Conservation (phyloP, 2,329 filamentous ascomycete genomes). For the Calonectria pauciramosa region DNA sequence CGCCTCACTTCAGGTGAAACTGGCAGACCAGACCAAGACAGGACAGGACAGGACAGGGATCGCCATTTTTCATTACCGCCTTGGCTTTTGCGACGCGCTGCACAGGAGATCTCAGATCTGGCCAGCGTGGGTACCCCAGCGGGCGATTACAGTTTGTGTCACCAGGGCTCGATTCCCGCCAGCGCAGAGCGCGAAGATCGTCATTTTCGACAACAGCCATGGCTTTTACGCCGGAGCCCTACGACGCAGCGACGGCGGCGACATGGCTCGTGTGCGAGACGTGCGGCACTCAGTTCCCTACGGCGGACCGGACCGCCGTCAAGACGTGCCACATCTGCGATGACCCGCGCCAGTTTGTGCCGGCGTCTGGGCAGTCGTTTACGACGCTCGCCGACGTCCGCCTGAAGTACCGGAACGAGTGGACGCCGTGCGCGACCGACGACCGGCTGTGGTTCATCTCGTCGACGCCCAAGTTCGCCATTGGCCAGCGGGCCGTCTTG, state of each 20-base stretch:
- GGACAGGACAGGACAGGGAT: background rate
- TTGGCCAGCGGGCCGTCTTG: conserved; percentile 81
- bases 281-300: conserved; percentile 76
- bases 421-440: conserved; percentile 62
- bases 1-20: conserved; percentile 13
- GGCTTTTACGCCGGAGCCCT: conserved; percentile 37
- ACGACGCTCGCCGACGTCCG: conserved; percentile 68
- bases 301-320: conserved; percentile 59
- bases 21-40: background rate
- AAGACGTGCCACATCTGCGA: conserved; percentile 79
- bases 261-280: conserved; percentile 71
- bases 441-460: conserved; percentile 60
- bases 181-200: conserved; percentile 2
- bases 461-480: conserved; percentile 73
- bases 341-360: conserved; percentile 79
- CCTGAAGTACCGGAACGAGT: conserved; percentile 65
- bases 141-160: background rate
- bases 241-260: conserved; percentile 36
- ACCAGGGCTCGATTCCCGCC: background rate
- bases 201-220: conserved; percentile 28
- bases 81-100: conserved; percentile 5
- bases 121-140: conserved; percentile 19
- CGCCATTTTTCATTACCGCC: background rate
- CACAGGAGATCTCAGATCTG: conserved; percentile 1
- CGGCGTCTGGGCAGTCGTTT: conserved; percentile 70